phyloP scores from a whole-genome alignment of 2,329 filamentous ascomycete species.

The Colletotrichum lindemuthianum region DNA sequence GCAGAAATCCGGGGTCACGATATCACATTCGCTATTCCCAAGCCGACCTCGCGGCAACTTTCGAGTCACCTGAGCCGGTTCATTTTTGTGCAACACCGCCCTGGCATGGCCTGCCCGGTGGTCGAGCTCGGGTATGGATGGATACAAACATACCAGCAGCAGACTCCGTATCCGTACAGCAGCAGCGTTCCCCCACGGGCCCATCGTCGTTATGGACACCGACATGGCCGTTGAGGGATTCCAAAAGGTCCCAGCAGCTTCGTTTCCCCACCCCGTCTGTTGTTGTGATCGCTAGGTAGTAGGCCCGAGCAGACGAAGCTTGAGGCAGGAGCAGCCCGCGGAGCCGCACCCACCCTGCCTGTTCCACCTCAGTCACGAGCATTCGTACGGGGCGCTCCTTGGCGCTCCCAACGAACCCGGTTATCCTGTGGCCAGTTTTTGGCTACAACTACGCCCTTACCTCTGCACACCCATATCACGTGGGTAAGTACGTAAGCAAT shows the following conservation, averaged over 20 bases:
- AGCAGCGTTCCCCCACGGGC: slow-evolving; percentile 23
- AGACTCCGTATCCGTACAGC: background rate
- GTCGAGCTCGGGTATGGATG: background rate
- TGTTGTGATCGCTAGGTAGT: slow-evolving; percentile 2
- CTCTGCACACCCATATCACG: no score
- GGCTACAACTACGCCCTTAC: no score
- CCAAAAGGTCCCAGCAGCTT: slow-evolving; percentile 16
- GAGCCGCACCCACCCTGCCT: slow-evolving; percentile 23
- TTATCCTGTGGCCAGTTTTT: no score
- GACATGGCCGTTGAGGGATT: slow-evolving; percentile 19
- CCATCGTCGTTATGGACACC: slow-evolving; percentile 32
- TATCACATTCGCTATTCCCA: slow-evolving; percentile 13
- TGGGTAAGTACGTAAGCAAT: no score
- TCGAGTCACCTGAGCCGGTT: slow-evolving; percentile 33
- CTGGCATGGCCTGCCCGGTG: background rate
- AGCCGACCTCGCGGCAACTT: slow-evolving; percentile 26
- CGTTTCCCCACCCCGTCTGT: slow-evolving; percentile 7
- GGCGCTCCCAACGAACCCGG: no score
- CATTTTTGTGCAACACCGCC: slow-evolving; percentile 21
- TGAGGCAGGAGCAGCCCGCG: slow-evolving; percentile 9
- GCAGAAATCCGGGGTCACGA: slow-evolving; percentile 28
- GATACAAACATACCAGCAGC: no score
- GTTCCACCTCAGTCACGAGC: background rate
- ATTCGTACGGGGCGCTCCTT: background rate
- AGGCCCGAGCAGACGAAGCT: slow-evolving; percentile 6